Evolutionary conservation across 805 yeast species (phyloP), one percentile per base, ranked within the genome.

Genomic region (Pichia heedii): DNA sequence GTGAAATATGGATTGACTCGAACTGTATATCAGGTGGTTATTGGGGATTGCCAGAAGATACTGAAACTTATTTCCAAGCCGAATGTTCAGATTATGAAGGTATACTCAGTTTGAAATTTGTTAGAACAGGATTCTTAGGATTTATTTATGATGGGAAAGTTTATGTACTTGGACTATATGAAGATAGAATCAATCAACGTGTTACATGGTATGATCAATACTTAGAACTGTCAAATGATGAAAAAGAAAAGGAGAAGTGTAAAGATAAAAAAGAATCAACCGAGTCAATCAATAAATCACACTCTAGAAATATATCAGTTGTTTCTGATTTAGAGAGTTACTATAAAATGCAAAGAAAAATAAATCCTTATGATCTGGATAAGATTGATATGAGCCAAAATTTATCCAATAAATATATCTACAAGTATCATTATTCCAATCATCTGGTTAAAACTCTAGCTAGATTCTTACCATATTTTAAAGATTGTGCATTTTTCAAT

Each of bases 1-100:
- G 98, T 22, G 99, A 93, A 61, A 81, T 93, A 29, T 93, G 97
- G 97, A 84, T 93, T n/a, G 96, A 89, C 54, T 82, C 94, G 36
- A 90, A 90, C 2, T 84, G 94, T 47, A 64, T 93, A 7, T 81
- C 95, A 2, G 96, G 95, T 15, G 96, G 95, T 0, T 85, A 84
- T 56, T 87, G 88, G 81, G 89, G 79, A 1, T 60, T 75, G 18
- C 79, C 64, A 22, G 77, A 66, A 40, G 86, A 84, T 36, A 83
- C 94, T 0, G 79, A 76, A 46, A 73, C 70, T 47, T 81, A 86
- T 2, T 87, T 87, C 62, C 93, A 83, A 54, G 95, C 95, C 0
- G 75, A 77, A 49, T 84, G 95, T 54, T 68, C 77, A 33, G 89
- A 82, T 49, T 79, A 80, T 39, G 73, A 75, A 42, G 94, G 94